Base-by-base conservation (phyloP, 257 asterid species). In the Gentiana macrophylla region DNA sequence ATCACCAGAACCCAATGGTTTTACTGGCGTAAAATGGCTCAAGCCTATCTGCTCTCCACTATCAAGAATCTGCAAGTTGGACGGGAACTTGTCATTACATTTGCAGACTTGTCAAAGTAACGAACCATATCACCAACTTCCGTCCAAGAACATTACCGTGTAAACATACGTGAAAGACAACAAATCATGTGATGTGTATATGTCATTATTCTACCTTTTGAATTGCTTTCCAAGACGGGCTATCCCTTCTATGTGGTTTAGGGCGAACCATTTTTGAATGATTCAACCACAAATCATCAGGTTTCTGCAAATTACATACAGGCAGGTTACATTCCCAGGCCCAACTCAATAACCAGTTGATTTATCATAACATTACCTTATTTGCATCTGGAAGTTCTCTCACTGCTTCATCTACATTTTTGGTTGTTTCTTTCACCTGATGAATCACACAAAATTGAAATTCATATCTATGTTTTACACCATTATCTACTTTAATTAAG, bases 381-480 rank as follows among this genome's bases (percentile, higher is more conserved):
- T 92, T 92, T 59, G 99, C 99, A 75, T 92, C 97, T 6, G 99
- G 99, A 72, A 92, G 95, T 64, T 92, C 99, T 67, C 94, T 80
- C 55, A 82, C 99, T 12, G 99, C 99, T 1, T 80, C 95, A 66
- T 83, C 99, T 55, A 92, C 84, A 57, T 92, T 80, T 64, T 44
- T 88, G 52, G 99, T 97, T 53, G 99, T 88, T 85, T 81, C 79
- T 83, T 79, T 88, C 82, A 92, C 93, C 99, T 92, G 75, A 53
- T 36, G 64, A 50, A 3, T 45, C 35, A 45, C 47, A 13, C 11
- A n/a, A 33, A 57, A 0, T 41, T 11, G 12, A 24, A 4, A 10
- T 8, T 12, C 11, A 24, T 41, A 8, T 56, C 7, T 38, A 41
- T 5, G 46, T 41, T 41, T n/a, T n/a, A n/a, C n/a, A n/a, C n/a